Evolutionary conservation across 1,284 basidiomycete genomes (phyloP), one percentile per base, ranked within the genome.

Genomic region (Cryptococcus wingfieldii): DNA sequence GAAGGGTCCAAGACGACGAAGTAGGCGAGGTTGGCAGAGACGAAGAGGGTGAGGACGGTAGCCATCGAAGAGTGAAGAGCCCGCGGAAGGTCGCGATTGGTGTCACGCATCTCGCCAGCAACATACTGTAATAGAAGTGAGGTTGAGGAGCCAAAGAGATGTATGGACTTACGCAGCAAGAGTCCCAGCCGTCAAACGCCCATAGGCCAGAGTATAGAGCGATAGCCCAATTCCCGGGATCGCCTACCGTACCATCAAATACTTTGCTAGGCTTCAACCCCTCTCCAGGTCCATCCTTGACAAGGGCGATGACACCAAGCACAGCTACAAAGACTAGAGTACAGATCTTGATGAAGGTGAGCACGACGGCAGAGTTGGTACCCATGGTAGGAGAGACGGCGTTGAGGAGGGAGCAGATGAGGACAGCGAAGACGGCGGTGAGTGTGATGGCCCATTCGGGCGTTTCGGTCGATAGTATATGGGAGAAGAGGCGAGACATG

Each of bases 121-220:
- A 98, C 89, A 64, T 89, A 97, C 72, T 92, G 51, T 10, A 39
- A 19, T 18, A 38, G 28, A 27, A 47, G 45, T 34, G 3, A 27
- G 23, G 18, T 28, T 25, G 23, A 27, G 16, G 25, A n/a, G 13
- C 41, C 9, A 9, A 5, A 23, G 27, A 54, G 16, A 23, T 18
- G 9, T 25, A 19, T 27, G 31, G 48, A 60, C 77, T 71, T n/a
- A 77, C 74, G 54, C 65, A 69, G 51, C 72, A 73, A 45, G 72
- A 69, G 53, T 76, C 74, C 90, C 92, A 97, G 0, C 94, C 92
- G 71, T 94, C 91, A 67, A 90, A 92, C 1, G 92, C 92, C 92
- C 93, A 98, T 1, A 98, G 77, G 0, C 92, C 92, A 12, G 90
- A 95, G 77, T 98, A 99, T 4, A 98, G 78, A 0, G 95, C 96